Percentiles rank a stretch among this genome's conserved stretches.
Evolutionary conservation across 2,329 filamentous ascomycete genomes (phyloP).

Genomic region (Ilyonectria sp.): DNA sequence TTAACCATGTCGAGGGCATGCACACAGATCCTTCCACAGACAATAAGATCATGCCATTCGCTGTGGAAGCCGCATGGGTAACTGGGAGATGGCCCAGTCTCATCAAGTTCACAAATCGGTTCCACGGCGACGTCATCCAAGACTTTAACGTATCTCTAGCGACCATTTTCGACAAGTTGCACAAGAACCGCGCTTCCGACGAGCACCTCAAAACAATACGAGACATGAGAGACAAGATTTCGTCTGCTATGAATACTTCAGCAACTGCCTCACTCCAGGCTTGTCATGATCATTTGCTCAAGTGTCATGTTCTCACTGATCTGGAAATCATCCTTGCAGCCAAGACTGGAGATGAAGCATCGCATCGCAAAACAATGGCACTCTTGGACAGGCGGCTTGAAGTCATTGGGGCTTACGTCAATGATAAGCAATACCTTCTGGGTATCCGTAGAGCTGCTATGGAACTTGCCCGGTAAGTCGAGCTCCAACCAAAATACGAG

Average conservation of each 20-base stretch:
- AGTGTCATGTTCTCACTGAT: slow-evolving; percentile 90
- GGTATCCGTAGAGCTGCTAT: slow-evolving; percentile 90
- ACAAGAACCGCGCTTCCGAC: slow-evolving; percentile 66
- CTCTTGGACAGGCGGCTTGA: slow-evolving; percentile 83
- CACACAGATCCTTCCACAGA: slow-evolving; percentile 66
- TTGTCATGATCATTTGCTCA: slow-evolving; percentile 87
- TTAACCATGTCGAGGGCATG: slow-evolving; percentile 90
- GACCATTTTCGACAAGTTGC: slow-evolving; percentile 68
- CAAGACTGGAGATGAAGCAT: slow-evolving; percentile 59
- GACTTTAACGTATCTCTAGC: slow-evolving; percentile 91
- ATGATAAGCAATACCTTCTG: slow-evolving; percentile 94
- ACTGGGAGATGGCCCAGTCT: slow-evolving; percentile 86
- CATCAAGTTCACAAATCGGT: slow-evolving; percentile 73
- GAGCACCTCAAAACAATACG: slow-evolving; percentile 72
- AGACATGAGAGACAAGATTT: slow-evolving; percentile 78
- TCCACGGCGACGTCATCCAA: slow-evolving; percentile 62
- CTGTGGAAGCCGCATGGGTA: slow-evolving; percentile 93
- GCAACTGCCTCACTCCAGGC: slow-evolving; percentile 86
- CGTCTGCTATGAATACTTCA: slow-evolving; percentile 81
- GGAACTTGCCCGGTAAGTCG: slow-evolving; percentile 79
- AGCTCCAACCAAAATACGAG: not conserved
- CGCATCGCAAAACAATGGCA: slow-evolving; percentile 51
- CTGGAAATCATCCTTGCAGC: slow-evolving; percentile 80
- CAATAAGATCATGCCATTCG: slow-evolving; percentile 82
- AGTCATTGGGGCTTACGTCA: slow-evolving; percentile 88